Conservation (phyloP, 2,329 filamentous ascomycete species). For the Ophiocordyceps polyrhachis-furcata region DNA sequence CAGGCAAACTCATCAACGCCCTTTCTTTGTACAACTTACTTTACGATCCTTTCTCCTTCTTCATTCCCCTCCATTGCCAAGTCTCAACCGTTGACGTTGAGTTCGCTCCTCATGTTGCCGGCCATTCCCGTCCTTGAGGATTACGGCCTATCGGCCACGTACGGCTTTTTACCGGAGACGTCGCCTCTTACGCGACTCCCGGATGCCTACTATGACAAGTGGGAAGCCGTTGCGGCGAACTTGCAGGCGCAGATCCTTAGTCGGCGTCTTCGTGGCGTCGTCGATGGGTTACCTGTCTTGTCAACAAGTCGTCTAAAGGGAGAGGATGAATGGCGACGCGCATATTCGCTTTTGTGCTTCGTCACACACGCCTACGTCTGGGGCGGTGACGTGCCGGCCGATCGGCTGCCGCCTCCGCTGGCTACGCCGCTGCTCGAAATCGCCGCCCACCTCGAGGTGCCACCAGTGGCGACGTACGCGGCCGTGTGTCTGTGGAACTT, state of each 20-base stretch:
- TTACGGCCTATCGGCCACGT: slow-evolving; percentile 59
- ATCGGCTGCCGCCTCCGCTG: slow-evolving; percentile 61
- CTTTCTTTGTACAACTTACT: not conserved
- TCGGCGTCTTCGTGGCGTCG: slow-evolving; percentile 59
- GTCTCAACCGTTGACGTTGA: not conserved
- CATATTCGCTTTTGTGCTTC: slow-evolving; percentile 78
- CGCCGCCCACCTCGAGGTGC: slow-evolving; percentile 63
- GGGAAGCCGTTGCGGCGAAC: slow-evolving; percentile 75
- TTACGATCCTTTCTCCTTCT: not conserved
- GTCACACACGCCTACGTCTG: slow-evolving; percentile 93
- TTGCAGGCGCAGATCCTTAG: slow-evolving; percentile 75
- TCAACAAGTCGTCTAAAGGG: slow-evolving; percentile 65
- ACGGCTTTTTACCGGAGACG: slow-evolving; percentile 77
- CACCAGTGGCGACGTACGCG: slow-evolving; percentile 85
- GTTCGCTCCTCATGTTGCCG: slow-evolving; percentile 29
- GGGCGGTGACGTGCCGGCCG: slow-evolving; percentile 70
- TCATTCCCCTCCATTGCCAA: not conserved
- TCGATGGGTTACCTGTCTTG: slow-evolving; percentile 67
- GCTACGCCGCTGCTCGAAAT: slow-evolving; percentile 67
- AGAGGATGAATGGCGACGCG: slow-evolving; percentile 81
- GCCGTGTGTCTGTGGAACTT: slow-evolving; percentile 93
- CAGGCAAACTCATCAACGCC: not conserved
- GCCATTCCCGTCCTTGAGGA: slow-evolving; percentile 47
- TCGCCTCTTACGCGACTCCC: slow-evolving; percentile 64
- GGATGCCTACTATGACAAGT: slow-evolving; percentile 84